Evolutionary conservation across 2,329 filamentous ascomycete species (phyloP).

Genomic region (Phialemonium atrogriseum): DNA sequence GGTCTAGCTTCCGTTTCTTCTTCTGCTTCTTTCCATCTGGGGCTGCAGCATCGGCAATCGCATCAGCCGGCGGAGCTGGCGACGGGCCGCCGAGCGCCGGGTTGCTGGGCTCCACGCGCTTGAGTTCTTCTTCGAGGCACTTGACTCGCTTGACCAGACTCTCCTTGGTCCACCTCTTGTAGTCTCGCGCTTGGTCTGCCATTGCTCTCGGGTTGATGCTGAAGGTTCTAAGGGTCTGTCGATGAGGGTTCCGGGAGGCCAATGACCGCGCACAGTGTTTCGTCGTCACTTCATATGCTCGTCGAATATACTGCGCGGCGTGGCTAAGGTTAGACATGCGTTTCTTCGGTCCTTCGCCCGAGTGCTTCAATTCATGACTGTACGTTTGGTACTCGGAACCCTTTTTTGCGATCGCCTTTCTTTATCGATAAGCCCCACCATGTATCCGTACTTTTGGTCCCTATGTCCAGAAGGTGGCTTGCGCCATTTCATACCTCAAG

Average conservation of each 20-base stretch:
- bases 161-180: conserved; percentile 60
- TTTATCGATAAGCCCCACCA: not conserved
- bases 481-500: conserved; percentile 1
- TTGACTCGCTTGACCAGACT: conserved; percentile 61
- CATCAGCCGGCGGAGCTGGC: conserved; percentile 1
- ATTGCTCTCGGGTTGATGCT: conserved; percentile 13
- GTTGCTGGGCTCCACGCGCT: conserved; percentile 13
- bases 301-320: no score
- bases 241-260: not conserved
- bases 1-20: conserved; percentile 56
- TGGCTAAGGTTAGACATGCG: no score
- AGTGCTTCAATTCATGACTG: no score
- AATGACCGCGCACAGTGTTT: not conserved
- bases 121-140: conserved; percentile 58
- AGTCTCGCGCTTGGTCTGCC: conserved; percentile 24
- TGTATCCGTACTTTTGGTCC: no score
- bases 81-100: not conserved
- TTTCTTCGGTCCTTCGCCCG: no score
- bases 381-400: no score
- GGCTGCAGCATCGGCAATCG: conserved; percentile 1
- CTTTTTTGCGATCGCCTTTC: no score
- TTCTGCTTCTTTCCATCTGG: conserved; percentile 27
- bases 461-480: conserved; percentile 1
- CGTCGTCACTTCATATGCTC: conserved; percentile 1
- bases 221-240: not conserved